These are phyloP conservation scores for Herpetospermum pedunculosum DNA, from an alignment of 306 rosid genomes.

Conservation along the genomic window DNA sequence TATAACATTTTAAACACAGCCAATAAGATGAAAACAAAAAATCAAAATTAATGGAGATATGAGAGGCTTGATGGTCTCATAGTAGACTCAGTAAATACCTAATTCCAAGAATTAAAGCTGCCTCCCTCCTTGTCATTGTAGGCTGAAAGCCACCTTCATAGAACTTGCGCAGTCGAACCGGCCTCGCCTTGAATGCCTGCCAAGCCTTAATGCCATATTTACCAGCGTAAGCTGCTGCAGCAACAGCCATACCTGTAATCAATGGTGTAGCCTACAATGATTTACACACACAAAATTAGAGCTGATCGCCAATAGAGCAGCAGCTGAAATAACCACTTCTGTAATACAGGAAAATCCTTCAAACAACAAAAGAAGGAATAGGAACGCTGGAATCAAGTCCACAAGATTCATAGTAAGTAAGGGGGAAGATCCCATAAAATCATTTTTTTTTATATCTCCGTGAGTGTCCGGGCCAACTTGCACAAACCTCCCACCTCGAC, in stretches of 20 bases:
- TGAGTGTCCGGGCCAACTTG: too few species aligned
- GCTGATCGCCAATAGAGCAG: background rate
- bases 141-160: constrained; percentile 80
- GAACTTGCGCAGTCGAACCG: constrained; percentile 45
- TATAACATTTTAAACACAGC: background rate
- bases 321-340: background rate
- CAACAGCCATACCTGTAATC: constrained; percentile 52
- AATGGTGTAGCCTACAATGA: constrained; percentile 43
- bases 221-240: constrained; percentile 82
- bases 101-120: constrained; percentile 65
- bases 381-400: background rate
- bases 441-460: too few species aligned
- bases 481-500: too few species aligned
- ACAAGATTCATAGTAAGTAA: background rate
- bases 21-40: background rate
- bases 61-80: background rate
- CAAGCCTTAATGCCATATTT: constrained; percentile 60
- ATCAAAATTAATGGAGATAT: background rate
- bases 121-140: constrained; percentile 68
- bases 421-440: background rate
- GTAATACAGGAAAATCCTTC: background rate
- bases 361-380: background rate
- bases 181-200: constrained; percentile 69
- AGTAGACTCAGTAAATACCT: constrained; percentile 27
- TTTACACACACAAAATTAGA: background rate